A percentile compares a stretch with the other conserved stretches of the same genome.
Evolutionary conservation across 2,329 filamentous ascomycete species (phyloP).

Genomic region (Monilinia laxa): DNA sequence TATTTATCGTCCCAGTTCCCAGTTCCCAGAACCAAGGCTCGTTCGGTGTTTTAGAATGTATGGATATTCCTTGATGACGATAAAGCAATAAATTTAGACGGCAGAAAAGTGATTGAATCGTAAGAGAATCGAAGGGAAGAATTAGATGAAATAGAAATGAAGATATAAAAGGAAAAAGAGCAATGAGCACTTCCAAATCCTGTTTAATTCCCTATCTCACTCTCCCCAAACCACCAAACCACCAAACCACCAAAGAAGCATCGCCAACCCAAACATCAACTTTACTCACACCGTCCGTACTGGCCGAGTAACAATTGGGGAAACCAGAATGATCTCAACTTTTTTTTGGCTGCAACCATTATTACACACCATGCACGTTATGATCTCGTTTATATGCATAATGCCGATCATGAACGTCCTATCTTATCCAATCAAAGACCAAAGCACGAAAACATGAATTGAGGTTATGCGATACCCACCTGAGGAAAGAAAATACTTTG

Average conservation of each 20-base stretch:
- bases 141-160: not conserved
- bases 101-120: constrained; percentile 1
- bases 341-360: constrained; percentile 14
- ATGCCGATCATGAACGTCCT: constrained; percentile 12
- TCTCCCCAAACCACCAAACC: not conserved
- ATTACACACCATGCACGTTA: constrained; percentile 14
- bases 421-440: constrained; percentile 8
- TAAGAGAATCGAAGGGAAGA: not conserved
- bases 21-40: constrained; percentile 9
- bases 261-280: not conserved
- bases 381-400: constrained; percentile 20
- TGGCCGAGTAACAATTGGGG: constrained; percentile 2
- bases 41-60: not conserved
- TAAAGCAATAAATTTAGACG: not conserved
- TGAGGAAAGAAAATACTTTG: not conserved
- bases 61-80: constrained; percentile 19
- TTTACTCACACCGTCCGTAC: not conserved
- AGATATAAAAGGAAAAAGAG: not conserved
- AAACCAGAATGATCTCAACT: constrained; percentile 15
- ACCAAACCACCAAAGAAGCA: not conserved
- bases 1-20: not conserved
- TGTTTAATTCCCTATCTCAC: not conserved
- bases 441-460: constrained; percentile 5
- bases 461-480: not conserved
- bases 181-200: too few relatives aligned